A percentile compares a stretch with the other conserved stretches of the same genome.
Conservation (phyloP, 164 flowering plant genomes). For the Aristolochia fimbriata region DNA sequence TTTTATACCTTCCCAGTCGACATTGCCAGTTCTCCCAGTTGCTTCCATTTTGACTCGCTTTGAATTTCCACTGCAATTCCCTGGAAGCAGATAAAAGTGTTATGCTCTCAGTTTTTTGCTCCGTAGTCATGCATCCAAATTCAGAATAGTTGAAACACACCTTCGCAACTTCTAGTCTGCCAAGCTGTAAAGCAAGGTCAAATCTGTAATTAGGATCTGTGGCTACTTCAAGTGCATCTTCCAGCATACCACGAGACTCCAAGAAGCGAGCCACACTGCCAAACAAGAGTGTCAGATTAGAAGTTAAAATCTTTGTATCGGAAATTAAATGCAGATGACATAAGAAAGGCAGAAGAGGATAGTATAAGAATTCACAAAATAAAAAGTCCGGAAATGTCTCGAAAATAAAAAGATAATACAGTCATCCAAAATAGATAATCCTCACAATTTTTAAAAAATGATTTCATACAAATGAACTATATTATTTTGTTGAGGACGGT, state of each 20-base stretch:
- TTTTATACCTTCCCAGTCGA: slow-evolving; percentile 72
- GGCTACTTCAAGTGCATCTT: slow-evolving; percentile 94
- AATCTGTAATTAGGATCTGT: slow-evolving; percentile 95
- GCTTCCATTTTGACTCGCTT: slow-evolving; percentile 97
- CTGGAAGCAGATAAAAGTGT: slow-evolving; percentile 25
- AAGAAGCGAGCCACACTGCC: slow-evolving; percentile 85
- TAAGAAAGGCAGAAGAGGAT: too few species aligned
- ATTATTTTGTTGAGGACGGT: too few species aligned
- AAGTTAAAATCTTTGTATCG: too few species aligned
- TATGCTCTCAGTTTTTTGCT: background rate
- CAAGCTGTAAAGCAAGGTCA: slow-evolving; percentile 90
- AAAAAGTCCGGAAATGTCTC: too few species aligned
- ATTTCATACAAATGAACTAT: too few species aligned
- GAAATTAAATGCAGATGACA: too few species aligned
- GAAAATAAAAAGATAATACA: too few species aligned
- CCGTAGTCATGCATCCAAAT: background rate
- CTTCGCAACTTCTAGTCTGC: slow-evolving; percentile 82
- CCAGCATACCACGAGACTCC: slow-evolving; percentile 95
- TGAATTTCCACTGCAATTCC: slow-evolving; percentile 75
- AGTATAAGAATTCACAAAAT: too few species aligned
- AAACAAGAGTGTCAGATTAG: background rate
- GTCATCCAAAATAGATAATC: too few species aligned
- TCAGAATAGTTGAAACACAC: slow-evolving; percentile 23
- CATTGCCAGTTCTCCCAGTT: slow-evolving; percentile 95
- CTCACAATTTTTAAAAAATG: too few species aligned